These are phyloP conservation scores for Podospora pseudocomata DNA, from an alignment of 495 filamentous ascomycete genomes.

Conservation along the genomic window DNA sequence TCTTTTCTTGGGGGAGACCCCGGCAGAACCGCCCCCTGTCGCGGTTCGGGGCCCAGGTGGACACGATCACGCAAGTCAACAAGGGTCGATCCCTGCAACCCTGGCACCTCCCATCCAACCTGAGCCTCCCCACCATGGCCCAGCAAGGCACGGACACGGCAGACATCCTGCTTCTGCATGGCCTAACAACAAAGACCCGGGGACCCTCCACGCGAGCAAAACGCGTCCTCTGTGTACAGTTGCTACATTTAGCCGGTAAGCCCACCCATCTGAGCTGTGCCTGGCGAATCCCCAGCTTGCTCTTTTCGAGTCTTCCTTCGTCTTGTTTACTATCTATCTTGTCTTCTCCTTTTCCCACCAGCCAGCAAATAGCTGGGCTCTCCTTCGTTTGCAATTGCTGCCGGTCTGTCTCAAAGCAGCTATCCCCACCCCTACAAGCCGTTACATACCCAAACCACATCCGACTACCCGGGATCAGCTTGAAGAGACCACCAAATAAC, in stretches of 20 bases:
- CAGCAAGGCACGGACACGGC: slow-evolving; percentile 24
- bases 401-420: background rate
- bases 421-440: background rate
- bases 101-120: slow-evolving; percentile 10
- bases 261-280: slow-evolving; percentile 14
- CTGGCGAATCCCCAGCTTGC: slow-evolving; percentile 15
- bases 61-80: slow-evolving; percentile 13
- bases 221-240: slow-evolving; percentile 18
- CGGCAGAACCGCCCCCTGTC: background rate
- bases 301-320: slow-evolving; percentile 9
- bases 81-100: slow-evolving; percentile 9
- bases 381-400: background rate
- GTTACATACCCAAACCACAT: background rate
- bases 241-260: slow-evolving; percentile 28
- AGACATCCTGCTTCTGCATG: slow-evolving; percentile 18
- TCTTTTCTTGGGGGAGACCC: background rate
- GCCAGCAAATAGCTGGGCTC: background rate
- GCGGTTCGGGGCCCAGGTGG: slow-evolving; percentile 2
- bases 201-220: slow-evolving; percentile 22
- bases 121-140: slow-evolving; percentile 6
- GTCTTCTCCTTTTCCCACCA: slow-evolving; percentile 1
- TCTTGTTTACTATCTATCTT: slow-evolving; percentile 3
- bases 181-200: slow-evolving; percentile 23
- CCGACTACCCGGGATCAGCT: background rate
- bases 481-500: background rate